Conservation (phyloP, 2,329 filamentous ascomycete species). For the Ceratocystis variospora region DNA sequence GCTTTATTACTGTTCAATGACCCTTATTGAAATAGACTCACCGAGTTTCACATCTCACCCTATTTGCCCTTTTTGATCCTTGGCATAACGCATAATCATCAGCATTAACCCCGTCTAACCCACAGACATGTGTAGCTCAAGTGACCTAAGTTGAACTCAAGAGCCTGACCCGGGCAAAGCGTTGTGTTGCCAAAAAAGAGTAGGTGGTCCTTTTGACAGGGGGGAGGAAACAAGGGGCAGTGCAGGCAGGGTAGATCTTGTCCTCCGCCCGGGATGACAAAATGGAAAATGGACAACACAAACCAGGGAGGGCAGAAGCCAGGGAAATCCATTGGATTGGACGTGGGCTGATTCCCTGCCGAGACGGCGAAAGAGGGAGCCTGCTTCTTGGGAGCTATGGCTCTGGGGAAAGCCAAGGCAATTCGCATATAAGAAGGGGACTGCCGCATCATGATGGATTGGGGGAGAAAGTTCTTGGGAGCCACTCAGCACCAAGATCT, state of each 20-base stretch:
- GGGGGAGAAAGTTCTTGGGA: background rate
- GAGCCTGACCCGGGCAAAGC: background rate
- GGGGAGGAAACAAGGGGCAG: background rate
- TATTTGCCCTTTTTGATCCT: background rate
- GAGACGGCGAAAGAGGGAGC: background rate
- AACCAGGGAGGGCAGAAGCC: background rate
- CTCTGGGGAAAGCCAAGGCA: background rate
- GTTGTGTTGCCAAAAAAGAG: background rate
- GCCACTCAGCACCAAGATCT: background rate
- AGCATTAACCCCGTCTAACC: background rate
- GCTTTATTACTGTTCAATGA: too few species aligned
- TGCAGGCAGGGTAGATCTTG: background rate
- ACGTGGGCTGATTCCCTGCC: conserved; percentile 3
- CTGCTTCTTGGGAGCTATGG: background rate
- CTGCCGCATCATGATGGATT: background rate
- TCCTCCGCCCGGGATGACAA: background rate
- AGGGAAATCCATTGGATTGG: background rate
- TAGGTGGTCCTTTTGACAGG: too few species aligned
- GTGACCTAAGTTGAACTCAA: background rate
- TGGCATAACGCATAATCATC: background rate
- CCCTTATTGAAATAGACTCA: background rate
- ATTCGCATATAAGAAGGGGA: conserved; percentile 1
- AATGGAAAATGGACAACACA: background rate
- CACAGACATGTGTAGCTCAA: background rate
- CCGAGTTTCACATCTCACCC: background rate